phyloP scores from a whole-genome alignment of 352 stramenopile species.

The Pythium utonaiense region DNA sequence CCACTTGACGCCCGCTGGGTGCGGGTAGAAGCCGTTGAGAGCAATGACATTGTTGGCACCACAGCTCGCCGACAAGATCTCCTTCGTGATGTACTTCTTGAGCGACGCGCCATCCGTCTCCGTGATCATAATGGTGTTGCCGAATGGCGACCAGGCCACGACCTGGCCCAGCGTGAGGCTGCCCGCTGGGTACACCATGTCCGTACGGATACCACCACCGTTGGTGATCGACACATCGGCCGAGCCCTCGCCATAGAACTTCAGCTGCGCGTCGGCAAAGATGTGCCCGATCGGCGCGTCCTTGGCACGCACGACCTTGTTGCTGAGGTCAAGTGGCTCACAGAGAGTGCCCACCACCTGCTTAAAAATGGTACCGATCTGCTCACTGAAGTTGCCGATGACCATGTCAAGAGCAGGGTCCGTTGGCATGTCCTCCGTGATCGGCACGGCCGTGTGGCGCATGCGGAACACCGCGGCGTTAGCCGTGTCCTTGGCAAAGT shows the following conservation, averaged over 20 bases:
- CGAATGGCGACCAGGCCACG: slow-evolving; percentile 64
- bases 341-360: slow-evolving; percentile 52
- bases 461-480: slow-evolving; percentile 40
- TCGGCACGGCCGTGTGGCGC: slow-evolving; percentile 46
- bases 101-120: slow-evolving; percentile 52
- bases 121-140: slow-evolving; percentile 59
- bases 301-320: slow-evolving; percentile 42
- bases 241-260: slow-evolving; percentile 47
- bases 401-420: slow-evolving; percentile 45
- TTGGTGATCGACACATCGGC: slow-evolving; percentile 62
- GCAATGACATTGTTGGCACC: slow-evolving; percentile 36
- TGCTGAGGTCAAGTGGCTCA: slow-evolving; percentile 46
- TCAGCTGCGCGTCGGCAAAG: slow-evolving; percentile 42
- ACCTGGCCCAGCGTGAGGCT: slow-evolving; percentile 53
- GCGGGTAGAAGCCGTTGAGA: slow-evolving; percentile 69
- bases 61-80: slow-evolving; percentile 51
- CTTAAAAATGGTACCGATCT: slow-evolving; percentile 42
- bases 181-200: slow-evolving; percentile 50
- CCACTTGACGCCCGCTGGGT: slow-evolving; percentile 66
- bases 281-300: slow-evolving; percentile 54
- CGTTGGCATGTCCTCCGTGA: slow-evolving; percentile 52
- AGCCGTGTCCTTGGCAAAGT: slow-evolving; percentile 33
- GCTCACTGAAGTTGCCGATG: slow-evolving; percentile 41
- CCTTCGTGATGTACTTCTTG: slow-evolving; percentile 51
- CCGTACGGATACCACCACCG: slow-evolving; percentile 60